phyloP scores from a whole-genome alignment of 2,329 filamentous ascomycete genomes.

The Trichoderma sp. region DNA sequence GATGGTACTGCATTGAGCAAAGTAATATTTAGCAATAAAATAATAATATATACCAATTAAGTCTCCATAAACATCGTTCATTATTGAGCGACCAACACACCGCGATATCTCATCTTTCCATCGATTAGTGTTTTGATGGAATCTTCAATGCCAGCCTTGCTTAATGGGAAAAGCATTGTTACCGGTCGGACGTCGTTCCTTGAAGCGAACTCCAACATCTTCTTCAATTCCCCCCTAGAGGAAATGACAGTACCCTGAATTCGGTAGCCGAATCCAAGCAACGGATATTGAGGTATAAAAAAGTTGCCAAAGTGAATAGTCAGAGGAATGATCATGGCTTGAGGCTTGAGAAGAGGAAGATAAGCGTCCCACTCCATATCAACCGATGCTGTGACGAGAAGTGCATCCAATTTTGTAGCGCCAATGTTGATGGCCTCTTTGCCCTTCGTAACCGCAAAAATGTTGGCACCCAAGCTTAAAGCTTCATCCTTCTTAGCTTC shows the following conservation, averaged over 20 bases:
- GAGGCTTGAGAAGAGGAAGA: background rate
- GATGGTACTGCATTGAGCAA: background rate
- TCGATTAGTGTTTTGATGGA: background rate
- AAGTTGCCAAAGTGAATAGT: background rate
- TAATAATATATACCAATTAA: too few relatives aligned
- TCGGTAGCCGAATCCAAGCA: background rate
- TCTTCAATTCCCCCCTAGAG: background rate
- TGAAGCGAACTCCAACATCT: background rate
- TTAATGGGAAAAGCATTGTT: background rate
- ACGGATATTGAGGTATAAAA: background rate
- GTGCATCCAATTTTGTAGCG: background rate
- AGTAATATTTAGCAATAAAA: background rate
- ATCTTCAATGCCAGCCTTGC: background rate
- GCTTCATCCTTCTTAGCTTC: background rate
- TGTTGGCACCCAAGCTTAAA: background rate
- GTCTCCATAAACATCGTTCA: background rate
- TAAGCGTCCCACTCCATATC: background rate
- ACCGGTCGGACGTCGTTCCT: background rate
- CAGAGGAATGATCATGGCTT: background rate
- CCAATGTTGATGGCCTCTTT: background rate
- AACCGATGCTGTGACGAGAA: background rate
- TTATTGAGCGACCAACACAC: background rate
- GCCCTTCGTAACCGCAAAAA: background rate
- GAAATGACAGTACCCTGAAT: background rate
- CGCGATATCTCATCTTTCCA: background rate